Evolutionary conservation across 2,329 filamentous ascomycete species (phyloP), one percentile per base, ranked within the genome.

Genomic region (Monilinia polystroma): DNA sequence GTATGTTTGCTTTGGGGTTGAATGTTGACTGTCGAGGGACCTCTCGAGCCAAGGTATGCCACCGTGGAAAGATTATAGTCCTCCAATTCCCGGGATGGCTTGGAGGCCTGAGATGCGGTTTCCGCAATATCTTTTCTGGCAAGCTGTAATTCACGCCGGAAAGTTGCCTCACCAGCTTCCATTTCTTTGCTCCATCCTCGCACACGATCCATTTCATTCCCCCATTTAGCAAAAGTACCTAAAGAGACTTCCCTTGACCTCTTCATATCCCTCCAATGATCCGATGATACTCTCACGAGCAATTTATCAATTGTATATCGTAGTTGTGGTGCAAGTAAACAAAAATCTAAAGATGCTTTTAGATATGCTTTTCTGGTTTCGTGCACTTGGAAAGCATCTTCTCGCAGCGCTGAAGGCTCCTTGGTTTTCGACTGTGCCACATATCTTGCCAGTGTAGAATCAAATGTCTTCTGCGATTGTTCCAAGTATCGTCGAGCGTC

Each of bases 361-460:
- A 98, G 82, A 77, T 99, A 99, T 43, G 88, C 86, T 75, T 95
- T 96, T 67, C 94, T 87, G 32, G 92, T 91, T 81, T 98, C 95
- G 76, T 97, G 95, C 49, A 98, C 87, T 76, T 95, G 89, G 75
- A 99, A 99, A 0, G 95, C 95, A 78, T 99, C 95, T 78, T 99
- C 95, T 68, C 95, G 86, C 66, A 99, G 82, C 1, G 93, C 87
- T 0, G 93, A 97, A 0, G 94, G 87, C 78, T 99, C 95, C 79
- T 98, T 99, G 7, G 92, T 89, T 81, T 97, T 98, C 71, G 89
- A 90, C 78, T 97, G 93, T 3, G 85, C 83, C 6, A 93, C 85
- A 75, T 96, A 98, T 67, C 93, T 87, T 29, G 91, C 86, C 67
- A 97, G 84, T 3, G 91, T 87, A 65, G 85, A 85, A 77, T 99